These are phyloP conservation scores for Komagataella kurtzmanii DNA, from an alignment of 805 yeast species.

Conservation along the genomic window DNA sequence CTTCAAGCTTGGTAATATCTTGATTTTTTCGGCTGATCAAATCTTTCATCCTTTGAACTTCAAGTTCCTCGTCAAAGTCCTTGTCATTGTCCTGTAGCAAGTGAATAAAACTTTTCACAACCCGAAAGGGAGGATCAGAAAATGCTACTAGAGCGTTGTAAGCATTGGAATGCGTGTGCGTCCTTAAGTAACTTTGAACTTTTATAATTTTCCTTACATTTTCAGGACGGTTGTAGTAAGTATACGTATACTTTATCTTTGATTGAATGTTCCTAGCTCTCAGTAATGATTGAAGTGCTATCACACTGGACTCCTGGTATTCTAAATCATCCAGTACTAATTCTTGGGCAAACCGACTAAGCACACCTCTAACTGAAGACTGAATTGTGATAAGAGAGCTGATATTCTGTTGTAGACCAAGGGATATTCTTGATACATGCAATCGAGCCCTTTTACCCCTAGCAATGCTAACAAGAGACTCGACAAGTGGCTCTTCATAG, in stretches of 20 bases:
- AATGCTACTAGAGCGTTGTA: constrained; percentile 58
- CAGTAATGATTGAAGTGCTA: constrained; percentile 36
- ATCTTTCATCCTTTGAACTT: constrained; percentile 53
- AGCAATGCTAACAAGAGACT: constrained; percentile 25
- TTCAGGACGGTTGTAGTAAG: constrained; percentile 32
- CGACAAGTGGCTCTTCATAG: constrained; percentile 23
- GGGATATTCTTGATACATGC: constrained; percentile 8
- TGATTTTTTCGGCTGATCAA: constrained; percentile 57
- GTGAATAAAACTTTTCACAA: constrained; percentile 65
- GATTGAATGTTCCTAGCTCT: constrained; percentile 35
- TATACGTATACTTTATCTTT: constrained; percentile 17
- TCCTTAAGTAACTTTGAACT: constrained; percentile 65
- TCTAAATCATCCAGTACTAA: constrained; percentile 39
- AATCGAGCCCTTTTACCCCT: constrained; percentile 28
- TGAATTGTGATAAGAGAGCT: constrained; percentile 32
- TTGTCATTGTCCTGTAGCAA: constrained; percentile 58
- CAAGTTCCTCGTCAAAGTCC: constrained; percentile 66
- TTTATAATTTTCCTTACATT: constrained; percentile 49
- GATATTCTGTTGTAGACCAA: constrained; percentile 9
- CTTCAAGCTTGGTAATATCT: constrained; percentile 58
- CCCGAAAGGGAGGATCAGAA: constrained; percentile 65
- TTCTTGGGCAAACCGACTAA: constrained; percentile 43
- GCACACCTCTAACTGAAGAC: constrained; percentile 48
- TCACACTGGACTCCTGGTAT: constrained; percentile 23
- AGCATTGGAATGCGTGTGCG: constrained; percentile 55